These are phyloP conservation scores for Metschnikowia bowlesiae DNA, from an alignment of 805 yeast genomes.

Conservation along the genomic window DNA sequence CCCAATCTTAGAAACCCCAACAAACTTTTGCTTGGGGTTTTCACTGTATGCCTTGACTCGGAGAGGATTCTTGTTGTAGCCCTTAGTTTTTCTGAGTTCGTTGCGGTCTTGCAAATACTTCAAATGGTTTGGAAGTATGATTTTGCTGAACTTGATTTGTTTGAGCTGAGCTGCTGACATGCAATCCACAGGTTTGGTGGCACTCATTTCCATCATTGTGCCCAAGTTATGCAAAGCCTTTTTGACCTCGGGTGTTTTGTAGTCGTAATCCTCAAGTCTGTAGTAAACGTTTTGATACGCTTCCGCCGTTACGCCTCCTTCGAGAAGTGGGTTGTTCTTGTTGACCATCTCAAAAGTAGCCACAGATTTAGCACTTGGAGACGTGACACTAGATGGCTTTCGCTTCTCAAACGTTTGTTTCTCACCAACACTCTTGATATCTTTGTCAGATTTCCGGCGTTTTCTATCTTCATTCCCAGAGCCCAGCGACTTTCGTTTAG, in stretches of 20 bases:
- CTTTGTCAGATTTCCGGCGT: slow-evolving; percentile 23
- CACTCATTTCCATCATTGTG: slow-evolving; percentile 20
- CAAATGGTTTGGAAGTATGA: slow-evolving; percentile 31
- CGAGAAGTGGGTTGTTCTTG: slow-evolving; percentile 41
- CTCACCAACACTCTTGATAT: slow-evolving; percentile 6
- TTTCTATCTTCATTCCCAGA: slow-evolving; percentile 30
- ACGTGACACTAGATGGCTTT: slow-evolving; percentile 9
- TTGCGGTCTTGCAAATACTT: slow-evolving; percentile 33
- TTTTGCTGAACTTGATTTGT: slow-evolving; percentile 26
- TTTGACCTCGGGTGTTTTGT: slow-evolving; percentile 34
- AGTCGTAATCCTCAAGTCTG: slow-evolving; percentile 44
- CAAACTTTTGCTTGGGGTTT: slow-evolving; percentile 51
- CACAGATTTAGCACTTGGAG: slow-evolving; percentile 5
- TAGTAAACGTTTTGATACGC: slow-evolving; percentile 51
- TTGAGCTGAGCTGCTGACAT: slow-evolving; percentile 23
- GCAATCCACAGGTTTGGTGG: slow-evolving; percentile 25
- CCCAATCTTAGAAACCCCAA: slow-evolving; percentile 69
- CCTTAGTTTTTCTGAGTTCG: slow-evolving; percentile 22
- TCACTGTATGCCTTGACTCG: slow-evolving; percentile 59
- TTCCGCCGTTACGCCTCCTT: slow-evolving; percentile 40
- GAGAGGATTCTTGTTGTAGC: slow-evolving; percentile 26
- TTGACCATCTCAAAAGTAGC: slow-evolving; percentile 19
- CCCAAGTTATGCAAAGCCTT: slow-evolving; percentile 20
- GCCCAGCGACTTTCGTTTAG: slow-evolving; percentile 18
- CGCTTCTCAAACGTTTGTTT: slow-evolving; percentile 9